Base-by-base conservation (phyloP, 1,284 basidiomycete genomes). In the Pterula multifida region DNA sequence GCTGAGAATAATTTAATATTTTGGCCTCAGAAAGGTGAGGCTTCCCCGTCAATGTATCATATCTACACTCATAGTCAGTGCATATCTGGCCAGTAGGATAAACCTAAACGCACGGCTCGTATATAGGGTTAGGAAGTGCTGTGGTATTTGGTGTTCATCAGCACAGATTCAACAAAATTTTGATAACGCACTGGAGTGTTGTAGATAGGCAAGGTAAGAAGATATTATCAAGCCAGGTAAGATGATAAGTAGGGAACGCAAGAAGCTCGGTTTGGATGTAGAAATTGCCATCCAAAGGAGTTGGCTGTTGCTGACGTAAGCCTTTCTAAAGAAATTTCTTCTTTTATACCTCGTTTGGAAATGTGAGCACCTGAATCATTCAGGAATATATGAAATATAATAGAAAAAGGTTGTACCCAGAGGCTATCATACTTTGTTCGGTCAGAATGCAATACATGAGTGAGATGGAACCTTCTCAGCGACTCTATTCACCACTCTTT, bases 11-110 rank as follows among this genome's bases (percentile, higher is more conserved):
- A 2, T 67, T 69, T 3, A 89, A 73, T 44, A 89, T 83, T 22
- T 72, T 73, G 0, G 72, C 59, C 61, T 90, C 86, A 0, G 85
- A 85, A 23, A 86, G 70, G 57, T 85, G 84, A 2, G 85, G 81
- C 2, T 78, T 63, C 32, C 68, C 68, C 0, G 79, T 82, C 13
- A 59, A 52, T 3, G 78, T 69, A 61, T 85, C 60, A 50, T 69
- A 64, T 45, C 81, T 82, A 54, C 21, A 46, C 46, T 22, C 23
- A 3, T 35, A 49, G 23, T 42, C 17, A 17, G 12, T 15, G 47
- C 26, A 6, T 26, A 26, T 26, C n/a, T 44, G 21, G 25, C 22
- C 26, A 19, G 28, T 9, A 26, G 2, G 24, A 9, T 22, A 23
- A 24, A 2, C 19, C 19, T 12, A 39, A 42, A 52, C 66, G 56